Evolutionary conservation across 2,329 filamentous ascomycete species (phyloP), one percentile per base, ranked within the genome.

Genomic region (Paecilomyces dactylethromorphus): DNA sequence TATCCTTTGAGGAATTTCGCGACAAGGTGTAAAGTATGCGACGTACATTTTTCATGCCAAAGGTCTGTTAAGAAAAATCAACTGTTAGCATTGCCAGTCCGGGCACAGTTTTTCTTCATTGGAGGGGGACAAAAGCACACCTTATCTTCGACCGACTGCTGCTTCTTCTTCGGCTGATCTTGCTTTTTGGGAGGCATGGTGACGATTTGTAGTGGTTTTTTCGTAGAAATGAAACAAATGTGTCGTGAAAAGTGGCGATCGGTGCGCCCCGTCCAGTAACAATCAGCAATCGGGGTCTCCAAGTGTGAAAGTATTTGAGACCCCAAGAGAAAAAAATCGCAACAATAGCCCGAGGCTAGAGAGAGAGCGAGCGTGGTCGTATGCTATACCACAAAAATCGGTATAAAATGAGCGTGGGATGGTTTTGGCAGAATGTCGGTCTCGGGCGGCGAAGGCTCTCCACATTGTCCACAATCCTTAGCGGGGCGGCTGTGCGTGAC

Each of bases 21-120:
- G 15, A 45, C 39, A 2, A 45, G 39, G 18, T 45, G 39, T 18
- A 18, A 18, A n/a, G 39, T 45, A 15, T n/a, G 15, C 39, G 10
- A 75, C 78, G 67, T 76, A 82, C 80, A 74, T 99, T 99, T 81
- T 99, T 99, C 94, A 99, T 97, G 69, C 94, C 94, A 82, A 99
- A 99, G 54, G 94, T 96, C 80, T 82, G 60, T n/a, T 54, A 53
- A 10, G 45, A 50, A 35, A 52, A 35, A 52, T 11, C 24, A 59
- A 55, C 51, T 52, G 58, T 69, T 58, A 70, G 65, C 59, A 7
- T 7, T 6, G 8, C 15, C 52, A 52, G 26, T 57, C 21, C 50
- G 13, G 22, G 15, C 13, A 7, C 11, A 52, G 24, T 53, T 35
- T 21, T 39, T 29, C 24, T 49, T 18, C 8, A 15, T 3, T 29